These are phyloP conservation scores for Musa beccarii DNA, from an alignment of 176 grass and related monocot species.

Conservation along the genomic window DNA sequence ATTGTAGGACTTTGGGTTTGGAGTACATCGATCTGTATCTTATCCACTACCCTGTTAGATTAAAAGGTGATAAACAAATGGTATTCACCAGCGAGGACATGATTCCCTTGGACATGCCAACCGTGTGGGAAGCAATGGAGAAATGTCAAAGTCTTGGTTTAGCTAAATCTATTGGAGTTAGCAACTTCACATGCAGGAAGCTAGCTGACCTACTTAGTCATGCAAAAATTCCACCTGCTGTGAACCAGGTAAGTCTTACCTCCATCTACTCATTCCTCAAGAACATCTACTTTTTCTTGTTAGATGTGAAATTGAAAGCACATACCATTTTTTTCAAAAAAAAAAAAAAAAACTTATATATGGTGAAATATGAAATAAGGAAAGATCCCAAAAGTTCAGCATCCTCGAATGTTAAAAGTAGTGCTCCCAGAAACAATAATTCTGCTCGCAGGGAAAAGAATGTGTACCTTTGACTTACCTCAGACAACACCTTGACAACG, in stretches of 20 bases:
- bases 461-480: too few species aligned
- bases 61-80: neutral
- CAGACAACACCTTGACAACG: too few species aligned
- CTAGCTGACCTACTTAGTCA: conserved; percentile 30
- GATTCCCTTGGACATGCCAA: conserved; percentile 19
- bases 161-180: conserved; percentile 44
- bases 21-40: conserved; percentile 1
- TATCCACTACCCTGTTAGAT: neutral
- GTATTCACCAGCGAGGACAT: conserved; percentile 34
- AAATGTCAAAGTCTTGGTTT: conserved; percentile 48
- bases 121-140: conserved; percentile 60
- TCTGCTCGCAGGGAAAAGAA: too few species aligned
- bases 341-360: too few species aligned
- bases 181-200: conserved; percentile 56
- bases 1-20: neutral
- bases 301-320: too few species aligned
- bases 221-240: conserved; percentile 35
- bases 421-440: too few species aligned
- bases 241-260: conserved; percentile 29
- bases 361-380: too few species aligned
- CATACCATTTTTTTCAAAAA: too few species aligned
- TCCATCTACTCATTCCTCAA: too few species aligned
- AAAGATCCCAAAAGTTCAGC: too few species aligned
- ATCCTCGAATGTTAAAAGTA: too few species aligned
- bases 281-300: too few species aligned